These are phyloP conservation scores for Aspergillus pseudotamarii DNA, from an alignment of 2,329 filamentous ascomycete species.

Conservation along the genomic window DNA sequence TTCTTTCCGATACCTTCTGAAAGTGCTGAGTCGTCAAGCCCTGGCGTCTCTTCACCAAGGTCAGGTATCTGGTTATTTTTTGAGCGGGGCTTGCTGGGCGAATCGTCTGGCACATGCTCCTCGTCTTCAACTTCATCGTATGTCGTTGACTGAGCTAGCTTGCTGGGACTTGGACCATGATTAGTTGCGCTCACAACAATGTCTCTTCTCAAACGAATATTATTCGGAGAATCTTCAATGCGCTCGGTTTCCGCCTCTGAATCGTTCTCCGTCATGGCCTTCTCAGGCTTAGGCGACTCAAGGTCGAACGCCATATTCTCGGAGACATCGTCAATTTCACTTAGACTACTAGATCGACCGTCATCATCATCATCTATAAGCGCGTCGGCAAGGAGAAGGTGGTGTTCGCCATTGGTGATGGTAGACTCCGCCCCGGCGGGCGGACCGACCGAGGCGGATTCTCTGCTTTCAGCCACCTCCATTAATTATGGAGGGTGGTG, in stretches of 20 bases:
- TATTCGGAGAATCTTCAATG: constrained; percentile 83
- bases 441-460: constrained; percentile 38
- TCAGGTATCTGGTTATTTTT: constrained; percentile 35
- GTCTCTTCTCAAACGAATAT: constrained; percentile 60
- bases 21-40: constrained; percentile 31
- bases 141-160: constrained; percentile 65
- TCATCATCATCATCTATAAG: constrained; percentile 65
- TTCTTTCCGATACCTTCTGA: constrained; percentile 42
- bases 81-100: constrained; percentile 43
- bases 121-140: constrained; percentile 54
- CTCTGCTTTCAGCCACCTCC: constrained; percentile 44
- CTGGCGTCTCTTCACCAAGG: constrained; percentile 24
- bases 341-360: constrained; percentile 80
- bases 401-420: constrained; percentile 40
- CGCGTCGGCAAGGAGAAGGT: constrained; percentile 44
- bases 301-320: constrained; percentile 65
- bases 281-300: constrained; percentile 53
- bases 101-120: constrained; percentile 46
- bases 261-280: constrained; percentile 61
- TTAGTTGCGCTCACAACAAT: constrained; percentile 62
- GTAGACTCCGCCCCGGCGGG: constrained; percentile 36
- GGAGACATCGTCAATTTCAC: constrained; percentile 82
- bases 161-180: constrained; percentile 73
- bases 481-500: constrained; percentile 27
- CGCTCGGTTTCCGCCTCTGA: constrained; percentile 94